These are phyloP conservation scores for Jatropha curcas DNA, from an alignment of 345 rosid species.

Conservation along the genomic window DNA sequence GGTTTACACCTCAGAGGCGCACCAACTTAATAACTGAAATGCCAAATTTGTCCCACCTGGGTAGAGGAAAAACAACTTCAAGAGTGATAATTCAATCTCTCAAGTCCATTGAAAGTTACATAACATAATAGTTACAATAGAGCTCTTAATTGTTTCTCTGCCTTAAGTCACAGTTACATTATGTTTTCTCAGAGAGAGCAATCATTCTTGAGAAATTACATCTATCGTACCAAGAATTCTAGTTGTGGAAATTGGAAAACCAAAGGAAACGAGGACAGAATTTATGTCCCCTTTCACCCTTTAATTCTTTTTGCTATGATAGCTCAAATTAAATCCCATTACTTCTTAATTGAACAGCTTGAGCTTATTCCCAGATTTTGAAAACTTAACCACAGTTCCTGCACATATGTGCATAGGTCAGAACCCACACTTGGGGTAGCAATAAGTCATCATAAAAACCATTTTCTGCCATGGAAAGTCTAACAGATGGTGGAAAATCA, in stretches of 20 bases:
- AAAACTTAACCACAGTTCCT: neutral
- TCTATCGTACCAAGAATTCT: neutral
- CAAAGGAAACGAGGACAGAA: neutral
- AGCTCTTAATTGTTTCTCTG: no score
- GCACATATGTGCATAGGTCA: neutral
- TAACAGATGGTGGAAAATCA: no score
- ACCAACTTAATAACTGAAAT: no score
- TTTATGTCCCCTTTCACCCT: neutral
- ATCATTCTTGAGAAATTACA: neutral
- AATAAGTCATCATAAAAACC: no score
- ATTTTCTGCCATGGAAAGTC: neutral
- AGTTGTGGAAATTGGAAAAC: neutral
- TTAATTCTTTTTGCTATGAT: neutral
- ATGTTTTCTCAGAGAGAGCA: no score
- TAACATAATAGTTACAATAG: no score
- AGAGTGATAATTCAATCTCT: no score
- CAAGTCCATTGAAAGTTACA: no score
- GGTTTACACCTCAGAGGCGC: no score
- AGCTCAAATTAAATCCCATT: neutral
- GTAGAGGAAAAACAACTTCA: no score
- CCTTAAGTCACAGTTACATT: no score
- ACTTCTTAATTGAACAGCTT: neutral
- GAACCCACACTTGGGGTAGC: neutral
- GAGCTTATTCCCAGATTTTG: neutral
- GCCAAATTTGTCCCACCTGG: no score